These are phyloP conservation scores for Microstegium vimineum DNA, from an alignment of 176 grass and related monocot species.

Conservation along the genomic window DNA sequence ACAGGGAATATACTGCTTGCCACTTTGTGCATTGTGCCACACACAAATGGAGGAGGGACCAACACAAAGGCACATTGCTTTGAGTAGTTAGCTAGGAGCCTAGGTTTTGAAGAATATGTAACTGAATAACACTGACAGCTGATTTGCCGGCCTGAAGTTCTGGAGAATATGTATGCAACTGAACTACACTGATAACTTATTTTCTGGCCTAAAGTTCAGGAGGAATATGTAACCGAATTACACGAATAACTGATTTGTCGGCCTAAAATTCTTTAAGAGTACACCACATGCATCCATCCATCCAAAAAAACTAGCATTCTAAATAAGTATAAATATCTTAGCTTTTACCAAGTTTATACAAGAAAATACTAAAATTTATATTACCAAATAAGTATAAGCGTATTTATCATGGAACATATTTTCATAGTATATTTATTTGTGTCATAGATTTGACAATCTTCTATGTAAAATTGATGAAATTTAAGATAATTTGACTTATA, in stretches of 20 bases:
- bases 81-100: background rate
- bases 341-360: too few species aligned
- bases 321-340: too few species aligned
- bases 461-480: background rate
- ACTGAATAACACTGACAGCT: background rate
- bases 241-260: background rate
- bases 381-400: too few species aligned
- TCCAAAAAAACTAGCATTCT: too few species aligned
- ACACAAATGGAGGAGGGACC: slow-evolving; percentile 1
- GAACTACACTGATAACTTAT: background rate
- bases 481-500: too few species aligned
- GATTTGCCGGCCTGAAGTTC: background rate
- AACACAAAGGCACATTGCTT: slow-evolving; percentile 21
- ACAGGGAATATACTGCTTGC: background rate
- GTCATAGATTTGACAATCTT: too few species aligned
- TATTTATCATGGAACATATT: too few species aligned
- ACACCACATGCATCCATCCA: background rate
- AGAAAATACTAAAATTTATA: too few species aligned
- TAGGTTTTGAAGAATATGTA: slow-evolving; percentile 11
- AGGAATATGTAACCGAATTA: background rate
- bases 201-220: background rate
- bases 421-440: too few species aligned
- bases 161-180: background rate
- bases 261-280: background rate
- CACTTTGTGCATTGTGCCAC: slow-evolving; percentile 14